Conservation (phyloP, 768 basidiomycete genomes). For the Kwoniella sp. region DNA sequence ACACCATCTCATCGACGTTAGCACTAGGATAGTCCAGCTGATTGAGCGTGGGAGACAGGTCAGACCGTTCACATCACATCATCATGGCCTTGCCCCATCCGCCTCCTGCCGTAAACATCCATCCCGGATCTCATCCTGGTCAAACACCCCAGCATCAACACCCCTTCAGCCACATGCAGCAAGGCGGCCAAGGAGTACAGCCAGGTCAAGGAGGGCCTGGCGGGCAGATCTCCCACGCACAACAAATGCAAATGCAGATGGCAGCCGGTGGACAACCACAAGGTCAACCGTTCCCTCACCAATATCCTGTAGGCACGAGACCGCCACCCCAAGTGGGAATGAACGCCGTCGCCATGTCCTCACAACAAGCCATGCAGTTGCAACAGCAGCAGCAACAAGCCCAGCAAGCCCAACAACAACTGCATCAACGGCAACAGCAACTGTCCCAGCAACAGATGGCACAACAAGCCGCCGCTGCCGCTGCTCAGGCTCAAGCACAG, state of each 20-base stretch:
- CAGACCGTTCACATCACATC: background rate
- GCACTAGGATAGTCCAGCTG: background rate
- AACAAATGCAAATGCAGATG: slow-evolving; percentile 34
- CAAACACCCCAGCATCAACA: slow-evolving; percentile 21
- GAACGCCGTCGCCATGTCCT: slow-evolving; percentile 25
- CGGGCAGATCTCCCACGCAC: slow-evolving; percentile 18
- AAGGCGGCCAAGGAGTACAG: slow-evolving; percentile 24
- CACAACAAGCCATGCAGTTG: slow-evolving; percentile 25
- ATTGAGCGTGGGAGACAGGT: background rate
- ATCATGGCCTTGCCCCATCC: slow-evolving; percentile 39
- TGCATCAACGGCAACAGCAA: slow-evolving; percentile 16
- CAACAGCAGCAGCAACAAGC: slow-evolving; percentile 35
- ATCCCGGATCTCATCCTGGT: slow-evolving; percentile 17
- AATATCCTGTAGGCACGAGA: slow-evolving; percentile 20
- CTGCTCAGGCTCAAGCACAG: slow-evolving; percentile 27
- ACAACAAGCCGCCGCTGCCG: slow-evolving; percentile 22
- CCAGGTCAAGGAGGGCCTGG: slow-evolving; percentile 20
- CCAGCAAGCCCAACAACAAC: slow-evolving; percentile 20
- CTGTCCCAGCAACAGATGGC: slow-evolving; percentile 23
- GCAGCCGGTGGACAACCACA: slow-evolving; percentile 13
- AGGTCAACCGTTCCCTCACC: slow-evolving; percentile 28
- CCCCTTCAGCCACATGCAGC: slow-evolving; percentile 25
- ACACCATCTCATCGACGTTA: background rate
- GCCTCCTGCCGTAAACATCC: slow-evolving; percentile 20
- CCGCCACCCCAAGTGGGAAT: slow-evolving; percentile 23